These are phyloP conservation scores for Xylariaceae sp. DNA, from an alignment of 2,329 filamentous ascomycete genomes.

Conservation along the genomic window DNA sequence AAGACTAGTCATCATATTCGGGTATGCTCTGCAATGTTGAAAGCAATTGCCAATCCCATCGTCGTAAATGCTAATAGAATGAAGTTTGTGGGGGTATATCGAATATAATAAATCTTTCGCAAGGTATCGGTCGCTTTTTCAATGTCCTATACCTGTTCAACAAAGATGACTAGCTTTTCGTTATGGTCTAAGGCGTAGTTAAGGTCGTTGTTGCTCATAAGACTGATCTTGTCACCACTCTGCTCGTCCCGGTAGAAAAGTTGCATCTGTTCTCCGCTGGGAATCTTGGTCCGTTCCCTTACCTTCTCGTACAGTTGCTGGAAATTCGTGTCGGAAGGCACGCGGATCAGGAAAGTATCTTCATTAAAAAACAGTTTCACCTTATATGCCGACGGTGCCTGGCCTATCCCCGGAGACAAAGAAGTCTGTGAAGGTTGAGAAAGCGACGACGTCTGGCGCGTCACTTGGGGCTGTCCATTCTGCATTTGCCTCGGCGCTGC, in stretches of 20 bases:
- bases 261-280: slow-evolving; percentile 67
- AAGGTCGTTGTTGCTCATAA: slow-evolving; percentile 81
- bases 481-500: slow-evolving; percentile 52
- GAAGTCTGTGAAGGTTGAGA: slow-evolving; percentile 61
- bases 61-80: slow-evolving; percentile 31
- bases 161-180: slow-evolving; percentile 81
- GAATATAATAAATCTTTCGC: slow-evolving; percentile 23
- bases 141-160: slow-evolving; percentile 53
- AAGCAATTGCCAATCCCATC: slow-evolving; percentile 12
- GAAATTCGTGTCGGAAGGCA: slow-evolving; percentile 79
- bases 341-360: slow-evolving; percentile 88
- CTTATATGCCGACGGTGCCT: slow-evolving; percentile 68
- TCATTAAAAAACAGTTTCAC: slow-evolving; percentile 94
- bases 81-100: slow-evolving; percentile 32
- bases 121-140: slow-evolving; percentile 16
- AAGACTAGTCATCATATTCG: slow-evolving; percentile 3
- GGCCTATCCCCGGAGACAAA: slow-evolving; percentile 52
- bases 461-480: slow-evolving; percentile 45
- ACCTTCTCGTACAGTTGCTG: slow-evolving; percentile 82
- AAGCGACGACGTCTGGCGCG: slow-evolving; percentile 49
- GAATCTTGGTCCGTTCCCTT: slow-evolving; percentile 78
- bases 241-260: slow-evolving; percentile 87
- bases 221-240: slow-evolving; percentile 71
- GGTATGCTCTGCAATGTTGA: slow-evolving; percentile 5
- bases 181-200: slow-evolving; percentile 80